Percentiles rank a stretch among this genome's conserved stretches.
Evolutionary conservation across 2,329 filamentous ascomycete species (phyloP).

Genomic region (Pseudophaeomoniella oleicola): DNA sequence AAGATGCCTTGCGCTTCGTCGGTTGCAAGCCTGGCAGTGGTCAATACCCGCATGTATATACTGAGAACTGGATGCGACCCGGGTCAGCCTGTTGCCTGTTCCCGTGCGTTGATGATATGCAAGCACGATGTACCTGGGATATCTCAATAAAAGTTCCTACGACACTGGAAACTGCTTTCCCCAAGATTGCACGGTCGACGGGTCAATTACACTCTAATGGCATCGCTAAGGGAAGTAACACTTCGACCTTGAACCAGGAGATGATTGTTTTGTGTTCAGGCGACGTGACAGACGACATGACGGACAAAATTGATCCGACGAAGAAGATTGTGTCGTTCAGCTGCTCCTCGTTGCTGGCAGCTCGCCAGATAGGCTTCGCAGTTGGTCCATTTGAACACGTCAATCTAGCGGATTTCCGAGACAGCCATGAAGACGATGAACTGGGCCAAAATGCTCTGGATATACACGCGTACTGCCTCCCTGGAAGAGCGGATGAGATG

Average conservation of each 20-base stretch:
- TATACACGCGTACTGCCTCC: conserved; percentile 82
- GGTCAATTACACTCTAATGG: not conserved
- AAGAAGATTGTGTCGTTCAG: conserved; percentile 84
- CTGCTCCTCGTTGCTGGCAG: conserved; percentile 58
- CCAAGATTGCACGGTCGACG: conserved; percentile 13
- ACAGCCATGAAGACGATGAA: conserved; percentile 82
- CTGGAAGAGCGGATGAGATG: conserved; percentile 66
- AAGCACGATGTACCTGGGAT: conserved; percentile 72
- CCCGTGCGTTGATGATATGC: conserved; percentile 79
- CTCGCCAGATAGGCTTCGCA: conserved; percentile 84
- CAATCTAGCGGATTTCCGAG: conserved; percentile 75
- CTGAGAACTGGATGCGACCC: conserved; percentile 62
- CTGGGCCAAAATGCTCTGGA: conserved; percentile 78
- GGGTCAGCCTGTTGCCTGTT: conserved; percentile 78
- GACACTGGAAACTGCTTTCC: conserved; percentile 28
- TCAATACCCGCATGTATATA: conserved; percentile 85
- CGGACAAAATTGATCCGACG: conserved; percentile 59
- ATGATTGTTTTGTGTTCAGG: conserved; percentile 86
- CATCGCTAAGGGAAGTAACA: not conserved
- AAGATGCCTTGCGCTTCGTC: conserved; percentile 85
- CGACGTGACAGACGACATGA: conserved; percentile 68
- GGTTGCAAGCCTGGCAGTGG: conserved; percentile 66
- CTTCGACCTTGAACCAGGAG: conserved; percentile 32
- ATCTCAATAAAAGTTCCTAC: conserved; percentile 74
- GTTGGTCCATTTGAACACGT: conserved; percentile 91